Conservation (phyloP, 495 filamentous ascomycete species). For the Podospora anserina region DNA sequence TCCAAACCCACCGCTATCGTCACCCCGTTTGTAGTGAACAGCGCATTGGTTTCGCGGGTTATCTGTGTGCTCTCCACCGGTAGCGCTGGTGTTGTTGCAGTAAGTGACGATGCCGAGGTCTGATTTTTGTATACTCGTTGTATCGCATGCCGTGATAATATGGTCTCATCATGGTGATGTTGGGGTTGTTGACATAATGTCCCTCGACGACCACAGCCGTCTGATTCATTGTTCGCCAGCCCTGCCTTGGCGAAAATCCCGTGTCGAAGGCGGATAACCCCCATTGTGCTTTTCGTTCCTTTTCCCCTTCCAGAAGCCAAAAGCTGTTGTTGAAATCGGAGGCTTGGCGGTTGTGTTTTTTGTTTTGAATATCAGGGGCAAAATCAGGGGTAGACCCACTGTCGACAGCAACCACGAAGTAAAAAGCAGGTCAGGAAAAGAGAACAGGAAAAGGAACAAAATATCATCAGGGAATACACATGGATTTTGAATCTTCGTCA, state of each 20-base stretch:
- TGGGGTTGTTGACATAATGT: background rate
- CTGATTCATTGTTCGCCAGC: background rate
- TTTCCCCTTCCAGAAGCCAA: background rate
- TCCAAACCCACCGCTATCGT: slow-evolving; percentile 4
- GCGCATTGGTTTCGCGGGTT: background rate
- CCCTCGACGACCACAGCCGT: background rate
- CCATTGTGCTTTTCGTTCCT: background rate
- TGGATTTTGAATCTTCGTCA: background rate
- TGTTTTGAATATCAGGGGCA: background rate
- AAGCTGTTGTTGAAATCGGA: background rate
- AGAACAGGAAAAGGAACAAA: background rate
- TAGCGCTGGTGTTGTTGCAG: background rate
- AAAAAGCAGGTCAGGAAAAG: background rate
- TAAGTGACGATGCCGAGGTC: background rate
- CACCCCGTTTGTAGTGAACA: background rate
- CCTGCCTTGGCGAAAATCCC: background rate
- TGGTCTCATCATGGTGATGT: background rate
- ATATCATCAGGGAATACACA: background rate
- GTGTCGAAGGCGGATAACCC: background rate
- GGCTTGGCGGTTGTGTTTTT: background rate
- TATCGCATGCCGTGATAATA: background rate
- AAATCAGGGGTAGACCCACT: background rate
- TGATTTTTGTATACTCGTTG: background rate
- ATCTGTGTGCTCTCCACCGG: background rate
- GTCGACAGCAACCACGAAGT: background rate